Conservation (phyloP, 306 rosid species). For the Ceratonia siliqua region DNA sequence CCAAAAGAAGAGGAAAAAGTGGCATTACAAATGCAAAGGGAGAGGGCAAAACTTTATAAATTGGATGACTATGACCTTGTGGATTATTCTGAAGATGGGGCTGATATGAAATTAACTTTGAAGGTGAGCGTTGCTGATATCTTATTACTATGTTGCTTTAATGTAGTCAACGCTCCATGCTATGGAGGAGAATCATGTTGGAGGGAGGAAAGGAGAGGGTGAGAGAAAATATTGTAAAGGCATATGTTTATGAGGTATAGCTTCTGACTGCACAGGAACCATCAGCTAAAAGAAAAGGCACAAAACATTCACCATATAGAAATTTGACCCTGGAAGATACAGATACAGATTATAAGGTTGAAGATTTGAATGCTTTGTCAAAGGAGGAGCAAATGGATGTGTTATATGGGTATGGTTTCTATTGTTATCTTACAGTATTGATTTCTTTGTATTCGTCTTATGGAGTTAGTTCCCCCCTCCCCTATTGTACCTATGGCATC, state of each 20-base stretch:
- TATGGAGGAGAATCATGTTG: slow-evolving; percentile 4
- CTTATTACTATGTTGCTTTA: slow-evolving; percentile 6
- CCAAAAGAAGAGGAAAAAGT: slow-evolving; percentile 72
- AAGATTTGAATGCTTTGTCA: slow-evolving; percentile 72
- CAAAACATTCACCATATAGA: slow-evolving; percentile 23
- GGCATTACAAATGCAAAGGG: slow-evolving; percentile 60
- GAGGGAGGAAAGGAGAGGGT: slow-evolving; percentile 1
- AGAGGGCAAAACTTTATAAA: slow-evolving; percentile 53
- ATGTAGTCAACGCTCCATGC: slow-evolving; percentile 8
- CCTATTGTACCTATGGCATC: neutral
- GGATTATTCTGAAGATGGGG: slow-evolving; percentile 46
- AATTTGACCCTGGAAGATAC: slow-evolving; percentile 39
- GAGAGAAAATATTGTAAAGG: neutral
- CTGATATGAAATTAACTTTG: slow-evolving; percentile 45
- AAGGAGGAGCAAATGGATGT: slow-evolving; percentile 76
- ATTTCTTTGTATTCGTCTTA: neutral
- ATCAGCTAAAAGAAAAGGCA: slow-evolving; percentile 45
- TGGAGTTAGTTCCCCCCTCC: neutral
- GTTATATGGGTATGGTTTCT: slow-evolving; percentile 52
- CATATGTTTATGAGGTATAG: slow-evolving; percentile 5
- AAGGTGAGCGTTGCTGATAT: slow-evolving; percentile 52
- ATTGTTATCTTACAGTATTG: neutral
- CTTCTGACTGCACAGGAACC: slow-evolving; percentile 57
- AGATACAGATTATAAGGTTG: slow-evolving; percentile 44
- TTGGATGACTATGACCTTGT: slow-evolving; percentile 71